These are phyloP conservation scores for Candida sp. DNA, from an alignment of 1,139 yeast genomes.

Conservation along the genomic window DNA sequence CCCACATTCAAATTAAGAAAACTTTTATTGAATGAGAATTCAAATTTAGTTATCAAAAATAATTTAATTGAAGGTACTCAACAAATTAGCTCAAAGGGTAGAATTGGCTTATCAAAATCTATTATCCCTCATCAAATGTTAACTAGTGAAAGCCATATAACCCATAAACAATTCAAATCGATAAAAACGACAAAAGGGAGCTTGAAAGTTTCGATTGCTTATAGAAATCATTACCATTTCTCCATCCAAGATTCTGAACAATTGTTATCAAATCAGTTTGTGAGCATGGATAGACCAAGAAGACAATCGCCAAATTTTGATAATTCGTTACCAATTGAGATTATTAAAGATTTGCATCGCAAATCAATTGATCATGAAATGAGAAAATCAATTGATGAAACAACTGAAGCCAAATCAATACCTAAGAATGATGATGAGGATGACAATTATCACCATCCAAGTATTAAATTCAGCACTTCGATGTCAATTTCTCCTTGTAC, in stretches of 20 bases:
- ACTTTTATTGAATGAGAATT: constrained; percentile 19
- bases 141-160: constrained; percentile 49
- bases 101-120: constrained; percentile 77
- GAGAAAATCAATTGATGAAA: constrained; percentile 3
- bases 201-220: constrained; percentile 72
- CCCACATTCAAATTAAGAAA: constrained; percentile 65
- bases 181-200: constrained; percentile 75
- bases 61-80: constrained; percentile 73
- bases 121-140: constrained; percentile 46
- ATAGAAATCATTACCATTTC: constrained; percentile 69
- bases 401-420: constrained; percentile 1
- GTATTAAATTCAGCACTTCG: constrained; percentile 10
- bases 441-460: constrained; percentile 2
- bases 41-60: constrained; percentile 41
- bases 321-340: constrained; percentile 1
- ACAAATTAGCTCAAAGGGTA: constrained; percentile 76
- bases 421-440: constrained; percentile 1
- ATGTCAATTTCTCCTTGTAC: constrained; percentile 31
- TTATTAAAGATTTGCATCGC: constrained; percentile 2
- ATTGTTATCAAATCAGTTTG: constrained; percentile 56
- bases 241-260: constrained; percentile 65
- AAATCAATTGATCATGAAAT: constrained; percentile 3
- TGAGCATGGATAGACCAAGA: constrained; percentile 33
- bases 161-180: constrained; percentile 61
- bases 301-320: constrained; percentile 3